Evolutionary conservation across 805 yeast genomes (phyloP).

Genomic region (Martiniozyma abietophila): DNA sequence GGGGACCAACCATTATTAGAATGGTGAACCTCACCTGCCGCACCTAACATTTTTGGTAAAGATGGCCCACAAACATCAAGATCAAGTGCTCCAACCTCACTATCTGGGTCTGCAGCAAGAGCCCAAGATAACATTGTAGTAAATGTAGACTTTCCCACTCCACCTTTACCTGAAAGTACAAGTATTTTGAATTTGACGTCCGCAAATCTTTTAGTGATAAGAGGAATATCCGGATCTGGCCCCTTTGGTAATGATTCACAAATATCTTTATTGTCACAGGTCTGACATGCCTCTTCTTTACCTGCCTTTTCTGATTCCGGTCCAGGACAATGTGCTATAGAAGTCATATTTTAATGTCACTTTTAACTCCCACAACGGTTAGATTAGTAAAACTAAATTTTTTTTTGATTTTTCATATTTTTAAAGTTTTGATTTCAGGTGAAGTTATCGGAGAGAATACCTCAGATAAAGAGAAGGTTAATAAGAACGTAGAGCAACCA

Average conservation of each 20-base stretch:
- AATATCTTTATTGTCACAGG: slow-evolving; percentile 88
- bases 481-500: too few relatives aligned
- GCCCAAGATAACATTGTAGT: slow-evolving; percentile 98
- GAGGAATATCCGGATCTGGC: slow-evolving; percentile 87
- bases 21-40: slow-evolving; percentile 83
- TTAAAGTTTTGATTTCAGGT: too few relatives aligned
- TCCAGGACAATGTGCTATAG: slow-evolving; percentile 96
- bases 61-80: slow-evolving; percentile 98
- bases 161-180: slow-evolving; percentile 80
- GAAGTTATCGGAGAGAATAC: too few relatives aligned
- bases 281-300: slow-evolving; percentile 83
- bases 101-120: slow-evolving; percentile 65
- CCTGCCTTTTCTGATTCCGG: slow-evolving; percentile 95
- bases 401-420: too few relatives aligned
- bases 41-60: slow-evolving; percentile 89
- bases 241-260: slow-evolving; percentile 82
- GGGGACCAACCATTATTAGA: slow-evolving; percentile 96
- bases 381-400: too few relatives aligned
- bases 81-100: slow-evolving; percentile 95
- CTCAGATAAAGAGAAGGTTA: too few relatives aligned
- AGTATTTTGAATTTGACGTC: slow-evolving; percentile 68
- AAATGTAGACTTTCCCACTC: slow-evolving; percentile 96
- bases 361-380: too few relatives aligned
- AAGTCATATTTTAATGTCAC: too few relatives aligned
- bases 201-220: slow-evolving; percentile 58